These are phyloP conservation scores for Boletus vermiculosoides DNA, from an alignment of 768 basidiomycete species.

Conservation along the genomic window DNA sequence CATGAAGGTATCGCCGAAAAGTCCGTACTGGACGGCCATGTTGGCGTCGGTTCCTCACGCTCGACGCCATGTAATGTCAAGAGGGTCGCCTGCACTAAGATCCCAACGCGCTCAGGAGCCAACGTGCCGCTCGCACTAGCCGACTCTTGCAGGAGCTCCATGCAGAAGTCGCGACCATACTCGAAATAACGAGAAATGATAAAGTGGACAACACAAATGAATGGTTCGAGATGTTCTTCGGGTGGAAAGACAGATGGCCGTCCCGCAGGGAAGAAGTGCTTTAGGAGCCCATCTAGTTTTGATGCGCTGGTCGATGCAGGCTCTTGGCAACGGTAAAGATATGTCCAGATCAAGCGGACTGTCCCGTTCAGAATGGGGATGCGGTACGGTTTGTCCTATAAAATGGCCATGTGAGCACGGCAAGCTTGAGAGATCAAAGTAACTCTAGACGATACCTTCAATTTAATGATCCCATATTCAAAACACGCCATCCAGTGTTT, in stretches of 20 bases:
- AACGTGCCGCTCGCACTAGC: slow-evolving; percentile 44
- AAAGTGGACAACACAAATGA: slow-evolving; percentile 79
- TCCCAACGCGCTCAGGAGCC: slow-evolving; percentile 69
- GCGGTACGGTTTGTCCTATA: slow-evolving; percentile 76
- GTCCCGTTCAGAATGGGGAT: slow-evolving; percentile 76
- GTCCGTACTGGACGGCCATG: slow-evolving; percentile 77
- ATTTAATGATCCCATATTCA: slow-evolving; percentile 67
- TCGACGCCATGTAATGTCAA: slow-evolving; percentile 71
- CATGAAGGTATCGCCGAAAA: slow-evolving; percentile 52
- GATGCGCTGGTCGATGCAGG: slow-evolving; percentile 74
- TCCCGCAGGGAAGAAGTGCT: slow-evolving; percentile 76
- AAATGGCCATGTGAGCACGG: background rate
- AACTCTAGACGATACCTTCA: slow-evolving; percentile 58
- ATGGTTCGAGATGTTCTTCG: slow-evolving; percentile 76
- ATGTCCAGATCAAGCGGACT: slow-evolving; percentile 86
- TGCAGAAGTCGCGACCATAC: slow-evolving; percentile 75
- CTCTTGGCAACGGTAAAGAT: slow-evolving; percentile 92
- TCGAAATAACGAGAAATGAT: slow-evolving; percentile 82
- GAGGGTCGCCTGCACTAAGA: slow-evolving; percentile 76
- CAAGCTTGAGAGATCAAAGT: background rate
- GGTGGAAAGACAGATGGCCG: slow-evolving; percentile 57
- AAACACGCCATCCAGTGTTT: slow-evolving; percentile 78
- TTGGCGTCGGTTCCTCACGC: slow-evolving; percentile 63
- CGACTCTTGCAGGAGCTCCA: slow-evolving; percentile 78
- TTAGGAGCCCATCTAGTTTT: slow-evolving; percentile 72